phyloP scores from a whole-genome alignment of 2,329 filamentous ascomycete genomes.

The Colletotrichum tabaci region DNA sequence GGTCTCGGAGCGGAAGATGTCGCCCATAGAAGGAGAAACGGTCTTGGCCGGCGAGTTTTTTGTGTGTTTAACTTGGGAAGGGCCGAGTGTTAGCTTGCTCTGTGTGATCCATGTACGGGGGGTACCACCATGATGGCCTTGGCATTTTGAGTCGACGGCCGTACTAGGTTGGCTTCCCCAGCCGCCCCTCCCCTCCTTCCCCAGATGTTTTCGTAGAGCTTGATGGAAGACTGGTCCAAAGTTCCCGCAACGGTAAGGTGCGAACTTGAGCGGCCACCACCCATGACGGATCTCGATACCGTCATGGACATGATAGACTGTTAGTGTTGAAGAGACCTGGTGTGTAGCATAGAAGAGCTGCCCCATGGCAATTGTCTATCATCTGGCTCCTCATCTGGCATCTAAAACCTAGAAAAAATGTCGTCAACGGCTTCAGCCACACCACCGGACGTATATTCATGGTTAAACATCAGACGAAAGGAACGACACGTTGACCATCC shows the following conservation, averaged over 20 bases:
- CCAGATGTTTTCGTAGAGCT: neutral
- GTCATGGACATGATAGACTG: too few relatives aligned
- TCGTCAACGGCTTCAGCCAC: neutral
- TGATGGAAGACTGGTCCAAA: neutral
- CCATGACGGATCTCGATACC: neutral
- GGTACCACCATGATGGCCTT: neutral
- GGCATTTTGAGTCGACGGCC: neutral
- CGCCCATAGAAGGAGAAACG: neutral
- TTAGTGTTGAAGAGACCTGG: neutral
- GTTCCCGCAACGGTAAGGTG: neutral
- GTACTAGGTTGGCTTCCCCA: neutral
- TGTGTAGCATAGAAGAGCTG: neutral
- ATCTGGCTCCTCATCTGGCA: neutral
- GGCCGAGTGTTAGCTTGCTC: neutral
- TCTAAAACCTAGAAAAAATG: neutral
- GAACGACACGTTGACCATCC: neutral
- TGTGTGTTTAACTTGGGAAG: neutral
- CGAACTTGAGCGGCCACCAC: too few relatives aligned
- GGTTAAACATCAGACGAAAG: neutral
- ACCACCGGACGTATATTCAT: too few relatives aligned
- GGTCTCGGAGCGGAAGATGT: neutral
- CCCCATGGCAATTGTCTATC: neutral
- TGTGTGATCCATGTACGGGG: neutral
- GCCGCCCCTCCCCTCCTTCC: neutral
- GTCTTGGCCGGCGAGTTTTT: neutral